Conservation (phyloP, 2,329 filamentous ascomycete species). For the Sporothrix mexicana region DNA sequence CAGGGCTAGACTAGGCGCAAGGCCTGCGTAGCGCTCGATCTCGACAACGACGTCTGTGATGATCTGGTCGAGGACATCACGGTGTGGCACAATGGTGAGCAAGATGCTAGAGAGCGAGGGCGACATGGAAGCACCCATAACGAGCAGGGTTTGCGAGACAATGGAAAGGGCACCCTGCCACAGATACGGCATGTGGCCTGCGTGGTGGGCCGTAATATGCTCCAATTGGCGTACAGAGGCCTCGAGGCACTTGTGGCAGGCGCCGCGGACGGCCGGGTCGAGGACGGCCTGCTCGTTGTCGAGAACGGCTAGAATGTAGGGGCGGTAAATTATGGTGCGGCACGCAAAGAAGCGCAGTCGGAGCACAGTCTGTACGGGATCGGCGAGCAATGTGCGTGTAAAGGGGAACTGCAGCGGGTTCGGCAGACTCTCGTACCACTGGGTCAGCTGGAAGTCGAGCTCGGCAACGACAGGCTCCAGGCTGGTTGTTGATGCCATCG, state of each 20-base stretch:
- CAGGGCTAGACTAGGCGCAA: conserved; percentile 76
- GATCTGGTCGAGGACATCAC: conserved; percentile 72
- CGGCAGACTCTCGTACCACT: conserved; percentile 84
- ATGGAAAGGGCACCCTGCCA: conserved; percentile 86
- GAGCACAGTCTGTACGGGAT: conserved; percentile 79
- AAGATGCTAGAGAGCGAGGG: conserved; percentile 72
- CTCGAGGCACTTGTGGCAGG: conserved; percentile 81
- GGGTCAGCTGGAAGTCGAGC: conserved; percentile 79
- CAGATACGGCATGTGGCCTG: conserved; percentile 82
- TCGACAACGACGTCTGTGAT: conserved; percentile 79
- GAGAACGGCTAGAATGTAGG: conserved; percentile 79
- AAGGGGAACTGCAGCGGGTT: conserved; percentile 78
- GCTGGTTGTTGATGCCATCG: conserved; percentile 71
- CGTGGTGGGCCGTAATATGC: conserved; percentile 78
- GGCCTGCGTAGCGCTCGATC: conserved; percentile 73
- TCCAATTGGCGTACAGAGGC: conserved; percentile 80
- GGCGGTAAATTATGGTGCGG: conserved; percentile 83
- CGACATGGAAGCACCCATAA: conserved; percentile 86
- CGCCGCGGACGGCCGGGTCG: conserved; percentile 75
- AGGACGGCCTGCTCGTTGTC: conserved; percentile 75
- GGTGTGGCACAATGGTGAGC: conserved; percentile 59
- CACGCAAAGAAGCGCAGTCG: conserved; percentile 83
- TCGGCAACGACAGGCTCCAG: conserved; percentile 80
- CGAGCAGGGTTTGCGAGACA: conserved; percentile 78
- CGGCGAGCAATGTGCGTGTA: conserved; percentile 64